Base-by-base conservation (phyloP, 352 stramenopile species). In the Thalassiosira oceanica region DNA sequence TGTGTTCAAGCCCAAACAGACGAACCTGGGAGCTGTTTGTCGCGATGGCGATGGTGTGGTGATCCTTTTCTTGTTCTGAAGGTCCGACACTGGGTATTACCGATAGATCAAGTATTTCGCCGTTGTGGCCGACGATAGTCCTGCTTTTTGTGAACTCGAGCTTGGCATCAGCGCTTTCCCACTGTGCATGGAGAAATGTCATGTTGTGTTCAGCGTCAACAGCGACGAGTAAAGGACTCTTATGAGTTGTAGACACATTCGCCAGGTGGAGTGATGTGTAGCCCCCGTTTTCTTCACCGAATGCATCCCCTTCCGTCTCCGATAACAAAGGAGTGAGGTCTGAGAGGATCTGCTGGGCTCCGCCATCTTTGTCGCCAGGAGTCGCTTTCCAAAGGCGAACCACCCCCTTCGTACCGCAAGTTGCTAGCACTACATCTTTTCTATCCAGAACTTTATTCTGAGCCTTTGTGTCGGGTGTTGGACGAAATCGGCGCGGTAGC, bases 81-180 rank as follows among this genome's bases (percentile, higher is more conserved):
- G 10, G n/a, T 6, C 39, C 20, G 43, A 24, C 3, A 6, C 76
- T 74, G 2, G 93, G 93, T 52, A 98, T 88, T 48, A 96, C 94
- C 74, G 97, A 97, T 43, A 98, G 81, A 80, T 98, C 97, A 0
- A 99, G 84, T 43, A 99, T 96, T 70, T 99, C 96, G 65, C 98
- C 96, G 77, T 98, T 98, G 67, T 96, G 97, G 27, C 95, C 92
- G 55, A 96, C 86, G 65, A 96, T 88, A 1, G 86, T 84, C 37
- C 84, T 63, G 43, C 77, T 43, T 0, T 67, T 61, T 2, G 27
- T 29, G 48, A 84, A 50, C 24, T 42, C 21, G 33, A 57, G 44
- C 50, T 1, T 60, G 29, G 48, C 27, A 42, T 35, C 50, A 46
- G 13, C n/a, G 8, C 43, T 21, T 3, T 55, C 18, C 69, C 54